These are phyloP conservation scores for Effrenium voratum DNA, from an alignment of 73 alveolate species.

Conservation along the genomic window DNA sequence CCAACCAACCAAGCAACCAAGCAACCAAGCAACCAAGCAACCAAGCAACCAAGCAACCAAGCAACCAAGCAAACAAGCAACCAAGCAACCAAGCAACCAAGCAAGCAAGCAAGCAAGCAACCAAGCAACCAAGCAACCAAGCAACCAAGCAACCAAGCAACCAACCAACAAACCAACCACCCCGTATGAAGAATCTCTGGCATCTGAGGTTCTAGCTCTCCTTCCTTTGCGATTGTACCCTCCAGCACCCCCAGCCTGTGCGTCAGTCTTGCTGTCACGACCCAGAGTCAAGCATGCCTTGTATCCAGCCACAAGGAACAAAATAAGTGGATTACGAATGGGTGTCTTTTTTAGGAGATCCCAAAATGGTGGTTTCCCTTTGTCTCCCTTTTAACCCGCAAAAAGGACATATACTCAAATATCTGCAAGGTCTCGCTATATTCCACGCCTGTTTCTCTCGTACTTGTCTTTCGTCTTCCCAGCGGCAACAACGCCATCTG, in stretches of 20 bases:
- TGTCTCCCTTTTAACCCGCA: too few relatives aligned
- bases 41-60: background rate
- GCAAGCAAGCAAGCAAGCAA: too few relatives aligned
- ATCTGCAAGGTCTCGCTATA: background rate
- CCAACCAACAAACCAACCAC: too few relatives aligned
- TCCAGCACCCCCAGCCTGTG: conserved; percentile 64
- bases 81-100: background rate
- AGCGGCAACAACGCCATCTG: conserved; percentile 74
- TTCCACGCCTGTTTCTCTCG: conserved; percentile 26
- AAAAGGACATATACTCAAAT: background rate
- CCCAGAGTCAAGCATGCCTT: background rate
- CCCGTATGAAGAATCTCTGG: too few relatives aligned
- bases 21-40: too few relatives aligned
- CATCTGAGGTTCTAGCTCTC: conserved; percentile 2
- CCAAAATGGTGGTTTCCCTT: too few relatives aligned
- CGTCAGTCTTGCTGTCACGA: background rate
- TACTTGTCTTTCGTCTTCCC: conserved; percentile 84
- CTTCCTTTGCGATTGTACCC: conserved; percentile 67
- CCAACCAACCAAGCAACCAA: too few relatives aligned
- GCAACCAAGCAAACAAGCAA: background rate
- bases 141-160: too few relatives aligned
- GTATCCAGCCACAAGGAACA: background rate
- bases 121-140: too few relatives aligned
- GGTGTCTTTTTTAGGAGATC: background rate
- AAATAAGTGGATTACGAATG: background rate